Conservation (phyloP, 2,329 filamentous ascomycete genomes). For the Sclerotinia subarctica region DNA sequence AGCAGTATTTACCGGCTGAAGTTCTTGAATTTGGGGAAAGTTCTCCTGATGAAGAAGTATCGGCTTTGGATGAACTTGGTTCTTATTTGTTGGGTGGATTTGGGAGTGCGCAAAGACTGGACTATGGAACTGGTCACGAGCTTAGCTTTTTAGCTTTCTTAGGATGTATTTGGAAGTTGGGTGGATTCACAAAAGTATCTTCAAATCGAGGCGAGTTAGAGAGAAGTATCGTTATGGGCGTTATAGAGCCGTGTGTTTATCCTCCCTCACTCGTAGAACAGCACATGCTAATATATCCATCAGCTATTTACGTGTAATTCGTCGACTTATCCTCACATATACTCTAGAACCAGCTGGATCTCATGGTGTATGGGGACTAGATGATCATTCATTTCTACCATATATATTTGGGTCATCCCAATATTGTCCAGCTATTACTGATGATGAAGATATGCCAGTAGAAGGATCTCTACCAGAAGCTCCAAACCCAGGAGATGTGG, state of each 20-base stretch:
- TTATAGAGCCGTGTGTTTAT: constrained; percentile 71
- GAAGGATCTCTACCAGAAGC: constrained; percentile 74
- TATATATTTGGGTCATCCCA: constrained; percentile 97
- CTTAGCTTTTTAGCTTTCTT: constrained; percentile 92
- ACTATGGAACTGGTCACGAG: constrained; percentile 96
- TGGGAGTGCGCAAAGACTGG: constrained; percentile 82
- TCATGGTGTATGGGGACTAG: constrained; percentile 97
- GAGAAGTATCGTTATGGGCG: constrained; percentile 73
- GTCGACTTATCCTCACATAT: constrained; percentile 82
- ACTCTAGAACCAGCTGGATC: constrained; percentile 93
- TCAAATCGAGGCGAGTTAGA: constrained; percentile 56
- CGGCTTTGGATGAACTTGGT: constrained; percentile 64
- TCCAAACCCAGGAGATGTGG: constrained; percentile 68
- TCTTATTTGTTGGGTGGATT: constrained; percentile 82
- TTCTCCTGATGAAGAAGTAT: constrained; percentile 36
- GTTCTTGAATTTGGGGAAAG: constrained; percentile 38
- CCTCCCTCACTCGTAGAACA: constrained; percentile 31
- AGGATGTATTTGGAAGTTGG: constrained; percentile 85
- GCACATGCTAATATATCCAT: constrained; percentile 18
- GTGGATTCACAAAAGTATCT: constrained; percentile 63
- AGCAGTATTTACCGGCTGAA: constrained; percentile 51
- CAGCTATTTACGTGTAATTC: constrained; percentile 77
- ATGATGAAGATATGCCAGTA: constrained; percentile 61
- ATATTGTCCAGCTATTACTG: constrained; percentile 69
- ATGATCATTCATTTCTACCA: constrained; percentile 90